Conservation (phyloP, 2,329 filamentous ascomycete species). For the Penicillium sp. region DNA sequence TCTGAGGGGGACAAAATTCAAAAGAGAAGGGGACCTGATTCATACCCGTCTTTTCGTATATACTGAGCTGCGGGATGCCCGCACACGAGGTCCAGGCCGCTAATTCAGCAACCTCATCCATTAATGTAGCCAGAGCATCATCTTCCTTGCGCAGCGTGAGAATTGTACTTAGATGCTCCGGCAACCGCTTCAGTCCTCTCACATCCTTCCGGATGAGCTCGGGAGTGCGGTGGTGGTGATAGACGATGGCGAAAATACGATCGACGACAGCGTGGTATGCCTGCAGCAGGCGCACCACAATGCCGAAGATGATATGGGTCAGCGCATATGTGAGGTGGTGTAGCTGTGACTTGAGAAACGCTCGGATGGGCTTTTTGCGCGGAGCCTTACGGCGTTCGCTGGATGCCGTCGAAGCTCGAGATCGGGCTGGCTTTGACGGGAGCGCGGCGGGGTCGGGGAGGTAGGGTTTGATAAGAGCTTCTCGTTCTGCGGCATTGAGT, state of each 20-base stretch:
- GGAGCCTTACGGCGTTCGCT: conserved; percentile 26
- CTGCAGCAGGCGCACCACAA: conserved; percentile 79
- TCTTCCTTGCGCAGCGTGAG: conserved; percentile 65
- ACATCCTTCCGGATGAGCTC: conserved; percentile 89
- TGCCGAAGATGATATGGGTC: conserved; percentile 73
- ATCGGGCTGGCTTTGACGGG: conserved; percentile 11
- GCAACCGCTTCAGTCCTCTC: conserved; percentile 66
- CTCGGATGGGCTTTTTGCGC: conserved; percentile 43
- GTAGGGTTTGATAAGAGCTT: conserved; percentile 51
- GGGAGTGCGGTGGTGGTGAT: conserved; percentile 93
- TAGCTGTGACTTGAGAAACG: conserved; percentile 44
- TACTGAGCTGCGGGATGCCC: conserved; percentile 78
- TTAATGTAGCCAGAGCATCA: conserved; percentile 75
- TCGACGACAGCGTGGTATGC: conserved; percentile 75
- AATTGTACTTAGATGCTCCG: conserved; percentile 83
- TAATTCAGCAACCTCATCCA: conserved; percentile 88
- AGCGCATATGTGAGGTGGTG: conserved; percentile 45
- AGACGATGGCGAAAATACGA: conserved; percentile 73
- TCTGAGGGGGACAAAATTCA: background rate
- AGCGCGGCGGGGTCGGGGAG: conserved; percentile 47
- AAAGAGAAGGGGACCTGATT: no score
- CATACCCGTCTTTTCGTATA: conserved; percentile 87
- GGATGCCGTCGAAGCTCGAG: conserved; percentile 11
- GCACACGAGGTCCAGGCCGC: conserved; percentile 89
- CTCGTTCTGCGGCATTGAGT: conserved; percentile 48